Evolutionary conservation across 805 yeast genomes (phyloP).

Genomic region (Candida methanosorbosa): DNA sequence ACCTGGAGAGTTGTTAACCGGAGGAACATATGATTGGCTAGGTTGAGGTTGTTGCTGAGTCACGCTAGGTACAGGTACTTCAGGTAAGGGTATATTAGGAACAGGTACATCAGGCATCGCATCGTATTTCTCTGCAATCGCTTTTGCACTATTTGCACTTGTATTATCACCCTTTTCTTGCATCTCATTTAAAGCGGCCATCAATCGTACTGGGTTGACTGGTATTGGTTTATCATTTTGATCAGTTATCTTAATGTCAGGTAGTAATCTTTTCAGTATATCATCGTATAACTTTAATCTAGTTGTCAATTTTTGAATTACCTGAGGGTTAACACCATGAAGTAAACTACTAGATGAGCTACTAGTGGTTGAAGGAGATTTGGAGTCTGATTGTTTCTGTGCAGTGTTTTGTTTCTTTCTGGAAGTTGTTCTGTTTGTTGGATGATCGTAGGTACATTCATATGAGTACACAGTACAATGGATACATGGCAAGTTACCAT

Average conservation of each 20-base stretch:
- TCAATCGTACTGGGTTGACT: conserved; percentile 23
- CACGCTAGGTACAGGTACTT: conserved; percentile 7
- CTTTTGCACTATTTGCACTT: background rate
- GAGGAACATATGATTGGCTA: background rate
- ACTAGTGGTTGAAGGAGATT: background rate
- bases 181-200: conserved; percentile 20
- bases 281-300: conserved; percentile 24
- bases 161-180: conserved; percentile 10
- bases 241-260: conserved; percentile 23
- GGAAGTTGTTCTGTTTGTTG: conserved; percentile 37
- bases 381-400: background rate
- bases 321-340: conserved; percentile 10
- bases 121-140: conserved; percentile 18
- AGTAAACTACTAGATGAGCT: conserved; percentile 1
- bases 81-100: conserved; percentile 13
- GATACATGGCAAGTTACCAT: conserved; percentile 40
- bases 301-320: conserved; percentile 22
- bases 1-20: background rate
- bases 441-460: conserved; percentile 79
- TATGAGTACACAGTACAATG: conserved; percentile 79
- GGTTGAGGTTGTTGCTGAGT: conserved; percentile 1
- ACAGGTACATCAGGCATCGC: conserved; percentile 23
- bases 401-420: conserved; percentile 24
- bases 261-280: conserved; percentile 20
- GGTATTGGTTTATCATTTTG: conserved; percentile 22